Conservation (phyloP, 345 rosid genomes). For the Brassica incana region DNA sequence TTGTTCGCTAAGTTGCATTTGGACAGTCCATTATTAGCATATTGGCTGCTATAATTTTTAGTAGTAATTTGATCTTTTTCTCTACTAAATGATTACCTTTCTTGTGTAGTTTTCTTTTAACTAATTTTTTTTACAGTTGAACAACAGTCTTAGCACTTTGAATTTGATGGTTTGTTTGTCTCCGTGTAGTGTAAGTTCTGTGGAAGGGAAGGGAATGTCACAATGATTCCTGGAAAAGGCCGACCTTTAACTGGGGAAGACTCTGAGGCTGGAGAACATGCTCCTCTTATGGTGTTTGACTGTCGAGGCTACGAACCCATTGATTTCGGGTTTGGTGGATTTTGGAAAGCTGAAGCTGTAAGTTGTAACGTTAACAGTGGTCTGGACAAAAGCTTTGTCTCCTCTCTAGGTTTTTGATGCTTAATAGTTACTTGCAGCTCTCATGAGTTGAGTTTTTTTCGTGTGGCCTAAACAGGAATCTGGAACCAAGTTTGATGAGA, state of each 20-base stretch:
- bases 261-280: constrained; percentile 60
- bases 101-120: no score
- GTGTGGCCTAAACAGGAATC: constrained; percentile 40
- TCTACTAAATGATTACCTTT: no score
- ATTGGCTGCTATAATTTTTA: no score
- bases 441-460: not conserved
- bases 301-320: constrained; percentile 84
- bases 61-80: no score
- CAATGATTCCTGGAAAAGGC: constrained; percentile 73
- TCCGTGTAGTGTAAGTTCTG: constrained; percentile 79
- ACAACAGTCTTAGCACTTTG: not conserved
- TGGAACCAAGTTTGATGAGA: constrained; percentile 64
- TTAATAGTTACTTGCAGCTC: not conserved
- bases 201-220: constrained; percentile 73
- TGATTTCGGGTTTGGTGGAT: constrained; percentile 59
- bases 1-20: no score
- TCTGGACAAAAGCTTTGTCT: constrained; percentile 8
- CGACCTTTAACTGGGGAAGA: constrained; percentile 57
- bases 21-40: no score
- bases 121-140: no score
- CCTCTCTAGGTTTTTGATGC: constrained; percentile 1
- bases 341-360: constrained; percentile 85
- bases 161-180: constrained; percentile 14
- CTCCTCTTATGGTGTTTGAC: constrained; percentile 81
- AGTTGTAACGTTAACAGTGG: constrained; percentile 31